Base-by-base conservation (phyloP, 257 asterid species). In the Solanum pinnatisectum region DNA sequence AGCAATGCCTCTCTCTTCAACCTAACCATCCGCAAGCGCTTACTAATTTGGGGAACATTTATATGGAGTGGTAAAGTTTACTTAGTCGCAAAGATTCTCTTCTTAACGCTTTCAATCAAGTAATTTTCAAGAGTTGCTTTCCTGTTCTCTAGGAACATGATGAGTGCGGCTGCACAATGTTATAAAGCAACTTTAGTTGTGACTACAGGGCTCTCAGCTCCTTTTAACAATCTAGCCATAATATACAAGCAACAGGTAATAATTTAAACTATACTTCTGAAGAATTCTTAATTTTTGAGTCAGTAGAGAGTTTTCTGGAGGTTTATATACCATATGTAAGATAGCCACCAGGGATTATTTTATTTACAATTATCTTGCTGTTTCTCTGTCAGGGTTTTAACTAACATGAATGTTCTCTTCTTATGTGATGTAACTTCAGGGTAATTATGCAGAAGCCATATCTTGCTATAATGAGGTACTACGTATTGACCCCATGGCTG, bases 21-120 rank as follows among this genome's bases (percentile, higher is more conserved):
- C 97, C 99, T 63, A 96, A 91, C 84, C 99, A 97, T 88, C 99
- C 99, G 16, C 99, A 97, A 91, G 99, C 99, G 39, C 98, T 95
- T 46, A 94, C 99, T 52, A 97, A 96, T 92, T 98, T 97, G 90
- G 99, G 99, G 84, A 97, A 96, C 92, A 94, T 97, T 86, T 97
- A 97, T 70, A 96, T 97, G 99, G 99, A 96, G 92, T 96, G 99
- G 99, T 97, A 93, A 87, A 95, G 86, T 81, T 23, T 39, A 74
- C 74, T 87, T 49, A 16, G 40, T 27, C 87, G n/a, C 68, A 73
- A 39, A 74, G 11, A 71, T 46, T 44, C 27, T 68, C 73, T 65
- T 83, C 70, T 72, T 25, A 27, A 44, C 46, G 23, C n/a, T 86
- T 70, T 86, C 84, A 70, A 68, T 30, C 59, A 52, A 87, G 60